Base-by-base conservation (phyloP, 257 asterid species). In the Solanum lignicaule region DNA sequence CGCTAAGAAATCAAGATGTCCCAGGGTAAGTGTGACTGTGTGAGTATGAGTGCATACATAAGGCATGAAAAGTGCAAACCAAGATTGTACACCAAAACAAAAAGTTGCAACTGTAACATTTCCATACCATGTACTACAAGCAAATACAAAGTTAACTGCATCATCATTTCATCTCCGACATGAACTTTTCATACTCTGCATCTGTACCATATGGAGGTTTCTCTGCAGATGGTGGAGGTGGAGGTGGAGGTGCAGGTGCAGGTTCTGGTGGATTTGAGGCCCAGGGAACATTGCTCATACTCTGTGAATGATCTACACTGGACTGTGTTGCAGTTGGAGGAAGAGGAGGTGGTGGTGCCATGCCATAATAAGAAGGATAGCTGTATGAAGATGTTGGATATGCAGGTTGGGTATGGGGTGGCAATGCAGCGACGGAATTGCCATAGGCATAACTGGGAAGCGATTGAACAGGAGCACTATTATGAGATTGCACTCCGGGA, bases 181-280 rank as follows among this genome's bases (percentile, higher is more conserved):
- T 95, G 95, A 97, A 97, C 93, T 95, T 97, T 92, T 95, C 99
- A 86, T 95, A 97, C 88, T 97, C 98, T 55, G 98, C 85, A 85
- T 96, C 99, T 5, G 91, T 55, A 39, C 93, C 91, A 81, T 87
- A 83, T 83, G 86, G 88, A 85, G 91, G 91, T 86, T 94, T 96
- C 87, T 93, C 98, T 32, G 93, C 89, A 84, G 98, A 87, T 35
- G 96, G 87, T 39, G 91, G 89, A 43, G 99, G 66, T 29, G 85
- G 85, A 29, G 85, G 85, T 18, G 85, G 85, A 29, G 84, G 84
- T 27, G 84, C 84, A 78, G 85, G 93, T 69, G 96, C 98, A 23
- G 95, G 97, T 58, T 84, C 90, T 31, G 94, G 92, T 36, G 93
- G 95, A 87, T 89, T 94, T 41, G 98, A 91, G 74, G 98, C 94